phyloP scores from a whole-genome alignment of 2,329 filamentous ascomycete species.

The Blastomyces parvus region DNA sequence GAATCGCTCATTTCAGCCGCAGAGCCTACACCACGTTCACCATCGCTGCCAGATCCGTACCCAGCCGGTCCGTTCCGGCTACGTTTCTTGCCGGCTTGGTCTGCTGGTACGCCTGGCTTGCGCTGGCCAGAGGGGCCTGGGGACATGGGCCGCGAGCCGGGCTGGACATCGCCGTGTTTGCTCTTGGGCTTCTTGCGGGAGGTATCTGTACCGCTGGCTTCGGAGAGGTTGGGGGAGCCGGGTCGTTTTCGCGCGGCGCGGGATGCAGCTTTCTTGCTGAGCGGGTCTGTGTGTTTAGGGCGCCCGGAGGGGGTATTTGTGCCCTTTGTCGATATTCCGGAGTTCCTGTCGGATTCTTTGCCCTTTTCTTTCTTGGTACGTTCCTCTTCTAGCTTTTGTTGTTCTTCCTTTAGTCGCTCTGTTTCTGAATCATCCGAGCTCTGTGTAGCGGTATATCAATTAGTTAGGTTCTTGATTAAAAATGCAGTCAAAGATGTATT shows the following conservation, averaged over 20 bases:
- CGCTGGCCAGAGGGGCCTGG: constrained; percentile 39
- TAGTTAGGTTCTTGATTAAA: constrained; percentile 8
- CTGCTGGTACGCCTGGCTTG: constrained; percentile 3
- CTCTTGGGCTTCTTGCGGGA: constrained; percentile 69
- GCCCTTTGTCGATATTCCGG: constrained; percentile 57
- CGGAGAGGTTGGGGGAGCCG: constrained; percentile 77
- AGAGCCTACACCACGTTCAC: constrained; percentile 44
- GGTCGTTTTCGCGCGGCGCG: constrained; percentile 61
- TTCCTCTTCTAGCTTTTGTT: constrained; percentile 50
- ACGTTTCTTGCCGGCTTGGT: constrained; percentile 43
- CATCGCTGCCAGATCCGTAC: constrained; percentile 46
- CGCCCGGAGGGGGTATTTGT: constrained; percentile 56
- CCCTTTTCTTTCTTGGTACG: constrained; percentile 45
- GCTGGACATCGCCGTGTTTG: constrained; percentile 43
- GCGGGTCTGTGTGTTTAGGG: constrained; percentile 43
- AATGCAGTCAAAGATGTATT: not conserved
- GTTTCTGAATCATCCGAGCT: constrained; percentile 56
- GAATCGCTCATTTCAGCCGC: constrained; percentile 39
- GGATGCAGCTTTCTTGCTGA: constrained; percentile 41
- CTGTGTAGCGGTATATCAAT: constrained; percentile 23
- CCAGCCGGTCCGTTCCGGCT: constrained; percentile 26
- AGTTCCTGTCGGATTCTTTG: constrained; percentile 39
- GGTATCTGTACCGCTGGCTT: constrained; percentile 86
- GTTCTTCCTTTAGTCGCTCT: constrained; percentile 51
- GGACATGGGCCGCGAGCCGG: constrained; percentile 50